phyloP scores from a whole-genome alignment of 2,329 filamentous ascomycete species.

The Fusarium drepaniforme region DNA sequence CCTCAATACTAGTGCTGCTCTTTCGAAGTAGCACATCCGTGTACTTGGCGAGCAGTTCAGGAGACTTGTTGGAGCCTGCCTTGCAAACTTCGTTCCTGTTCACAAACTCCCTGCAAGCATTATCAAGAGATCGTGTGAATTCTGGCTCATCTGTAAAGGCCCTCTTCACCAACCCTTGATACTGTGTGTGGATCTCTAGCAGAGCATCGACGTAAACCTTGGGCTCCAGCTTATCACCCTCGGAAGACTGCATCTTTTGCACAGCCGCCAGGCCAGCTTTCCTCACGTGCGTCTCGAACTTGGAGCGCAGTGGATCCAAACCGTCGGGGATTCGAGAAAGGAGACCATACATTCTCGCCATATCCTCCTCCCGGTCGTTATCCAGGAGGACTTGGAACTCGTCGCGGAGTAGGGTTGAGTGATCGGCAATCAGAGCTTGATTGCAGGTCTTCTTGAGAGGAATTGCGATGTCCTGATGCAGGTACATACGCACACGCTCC shows the following conservation, averaged over 20 bases:
- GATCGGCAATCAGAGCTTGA: slow-evolving; percentile 88
- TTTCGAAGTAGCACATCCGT: slow-evolving; percentile 93
- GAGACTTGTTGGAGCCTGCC: slow-evolving; percentile 91
- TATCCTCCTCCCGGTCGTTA: slow-evolving; percentile 94
- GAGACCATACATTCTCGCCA: slow-evolving; percentile 95
- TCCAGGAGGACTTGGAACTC: slow-evolving; percentile 96
- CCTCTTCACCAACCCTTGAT: slow-evolving; percentile 89
- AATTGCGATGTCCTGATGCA: slow-evolving; percentile 89
- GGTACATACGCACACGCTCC: slow-evolving; percentile 90
- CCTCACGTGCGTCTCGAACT: slow-evolving; percentile 93
- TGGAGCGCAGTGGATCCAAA: slow-evolving; percentile 85
- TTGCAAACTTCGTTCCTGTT: slow-evolving; percentile 98
- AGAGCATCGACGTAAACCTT: slow-evolving; percentile 97
- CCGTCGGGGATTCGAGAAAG: slow-evolving; percentile 91
- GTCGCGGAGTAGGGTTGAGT: slow-evolving; percentile 87
- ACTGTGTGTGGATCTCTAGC: slow-evolving; percentile 93
- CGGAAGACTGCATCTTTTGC: slow-evolving; percentile 87
- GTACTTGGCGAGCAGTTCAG: slow-evolving; percentile 95
- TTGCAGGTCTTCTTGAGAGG: slow-evolving; percentile 90
- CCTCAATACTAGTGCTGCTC: slow-evolving; percentile 91
- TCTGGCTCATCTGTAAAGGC: slow-evolving; percentile 97
- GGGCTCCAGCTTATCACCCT: slow-evolving; percentile 91
- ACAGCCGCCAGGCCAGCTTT: slow-evolving; percentile 91
- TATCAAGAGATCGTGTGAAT: slow-evolving; percentile 95
- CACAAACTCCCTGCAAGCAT: slow-evolving; percentile 97